Base-by-base conservation (phyloP, 1,284 basidiomycete species). In the Testicularia cyperi region DNA sequence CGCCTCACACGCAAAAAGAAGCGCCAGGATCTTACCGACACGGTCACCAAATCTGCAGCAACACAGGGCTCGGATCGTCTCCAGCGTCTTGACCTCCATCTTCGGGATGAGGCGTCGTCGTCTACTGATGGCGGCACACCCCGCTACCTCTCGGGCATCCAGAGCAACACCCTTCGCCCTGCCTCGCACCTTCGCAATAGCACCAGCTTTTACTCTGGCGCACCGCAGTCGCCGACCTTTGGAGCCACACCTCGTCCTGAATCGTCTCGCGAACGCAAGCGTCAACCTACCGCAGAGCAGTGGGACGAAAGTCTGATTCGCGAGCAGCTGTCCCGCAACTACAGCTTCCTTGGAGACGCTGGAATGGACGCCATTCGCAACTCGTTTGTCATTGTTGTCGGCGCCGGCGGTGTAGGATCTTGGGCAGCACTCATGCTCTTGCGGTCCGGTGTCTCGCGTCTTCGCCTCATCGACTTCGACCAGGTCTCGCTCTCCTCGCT, bases 331-430 rank as follows among this genome's bases (percentile, higher is more conserved):
- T 88, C 92, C 6, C 81, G 95, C 33, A 96, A 97, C 78, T 96
- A 95, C 75, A 86, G 88, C 16, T 96, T 98, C 79, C 87, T 98
- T 36, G 91, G 91, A 0, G 89, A 94, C 24, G 87, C 92, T 26
- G 84, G 85, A 19, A 95, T 97, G 90, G 74, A 79, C 10, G 85
- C 84, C 67, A 82, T 98, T 31, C 82, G 95, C 46, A 76, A 82
- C 18, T 83, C 85, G 6, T 85, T 82, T 15, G 91, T 97, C 4
- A 89, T 91, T 16, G 81, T 98, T 18, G 84, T 98, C 7, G 95
- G 95, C 4, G 90, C 92, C 60, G 95, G 95, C 46, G 95, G 95
- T 5, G 95, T 99, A 1, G 92, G 94, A 0, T 91, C 88, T 66
- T 94, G 91, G 87, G 88, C 86, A 20, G 92, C 94, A 6, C 84